Conservation (phyloP, 495 filamentous ascomycete species). For the Cladorrhinum samala region DNA sequence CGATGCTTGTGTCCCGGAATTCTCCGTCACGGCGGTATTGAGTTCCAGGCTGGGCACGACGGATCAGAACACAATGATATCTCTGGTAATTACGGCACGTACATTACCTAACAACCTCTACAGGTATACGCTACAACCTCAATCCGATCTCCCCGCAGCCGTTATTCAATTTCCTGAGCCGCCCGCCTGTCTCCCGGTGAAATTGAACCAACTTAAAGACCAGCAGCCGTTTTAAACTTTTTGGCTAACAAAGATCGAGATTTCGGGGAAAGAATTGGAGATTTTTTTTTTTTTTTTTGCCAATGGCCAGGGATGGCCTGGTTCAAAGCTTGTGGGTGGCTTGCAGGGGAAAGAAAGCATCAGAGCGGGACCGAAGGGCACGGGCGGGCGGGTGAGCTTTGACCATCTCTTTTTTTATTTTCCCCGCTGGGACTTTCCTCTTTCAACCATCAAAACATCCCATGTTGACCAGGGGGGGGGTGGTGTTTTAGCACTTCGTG, state of each 20-base stretch:
- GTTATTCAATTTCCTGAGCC: background rate
- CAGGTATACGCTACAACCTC: background rate
- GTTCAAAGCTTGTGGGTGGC: background rate
- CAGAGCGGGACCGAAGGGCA: slow-evolving; percentile 10
- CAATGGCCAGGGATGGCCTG: background rate
- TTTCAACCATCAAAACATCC: background rate
- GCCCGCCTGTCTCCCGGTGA: background rate
- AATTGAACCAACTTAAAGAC: background rate
- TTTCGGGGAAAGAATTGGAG: background rate
- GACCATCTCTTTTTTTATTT: background rate
- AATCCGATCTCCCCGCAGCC: no score
- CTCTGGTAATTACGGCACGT: background rate
- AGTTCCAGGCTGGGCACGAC: background rate
- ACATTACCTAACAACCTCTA: background rate
- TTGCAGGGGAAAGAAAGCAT: background rate
- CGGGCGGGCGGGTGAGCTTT: background rate
- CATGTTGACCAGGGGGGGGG: no score
- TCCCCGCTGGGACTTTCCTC: slow-evolving; percentile 6
- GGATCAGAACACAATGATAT: background rate
- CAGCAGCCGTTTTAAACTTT: slow-evolving; percentile 2
- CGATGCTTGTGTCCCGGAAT: background rate
- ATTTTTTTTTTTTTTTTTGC: background rate
- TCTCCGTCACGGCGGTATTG: background rate
- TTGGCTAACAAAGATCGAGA: slow-evolving; percentile 2
- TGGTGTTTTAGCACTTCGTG: no score